Conservation (phyloP, 2,329 filamentous ascomycete species). For the Chalaropsis ovoidea region DNA sequence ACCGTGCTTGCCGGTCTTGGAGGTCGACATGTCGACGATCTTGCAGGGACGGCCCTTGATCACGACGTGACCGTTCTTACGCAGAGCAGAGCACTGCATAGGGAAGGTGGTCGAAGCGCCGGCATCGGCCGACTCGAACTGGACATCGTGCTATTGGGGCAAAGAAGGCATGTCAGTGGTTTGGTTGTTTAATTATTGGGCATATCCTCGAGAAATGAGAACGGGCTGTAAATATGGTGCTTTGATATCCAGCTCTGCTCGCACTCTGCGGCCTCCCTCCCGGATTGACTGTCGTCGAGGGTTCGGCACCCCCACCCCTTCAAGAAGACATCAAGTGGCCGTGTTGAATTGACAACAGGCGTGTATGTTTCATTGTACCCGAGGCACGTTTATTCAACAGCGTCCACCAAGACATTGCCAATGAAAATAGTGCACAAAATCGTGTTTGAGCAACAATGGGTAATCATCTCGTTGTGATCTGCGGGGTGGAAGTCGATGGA, state of each 20-base stretch:
- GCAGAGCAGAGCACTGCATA: slow-evolving; percentile 98
- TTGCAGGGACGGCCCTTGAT: slow-evolving; percentile 99
- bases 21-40: slow-evolving; percentile 99
- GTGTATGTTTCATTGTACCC: background rate
- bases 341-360: background rate
- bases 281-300: background rate
- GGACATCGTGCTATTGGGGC: slow-evolving; percentile 49
- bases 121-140: slow-evolving; percentile 90
- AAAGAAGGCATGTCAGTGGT: slow-evolving; percentile 21
- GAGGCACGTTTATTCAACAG: background rate
- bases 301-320: background rate
- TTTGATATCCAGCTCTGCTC: background rate
- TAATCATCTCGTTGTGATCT: slow-evolving; percentile 1
- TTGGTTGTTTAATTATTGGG: background rate
- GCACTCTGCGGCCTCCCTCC: background rate
- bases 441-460: background rate
- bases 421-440: background rate
- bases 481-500: slow-evolving; percentile 1
- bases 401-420: background rate
- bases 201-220: background rate
- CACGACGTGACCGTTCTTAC: slow-evolving; percentile 97
- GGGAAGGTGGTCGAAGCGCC: slow-evolving; percentile 90
- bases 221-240: background rate
- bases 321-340: background rate
- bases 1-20: slow-evolving; percentile 99